A percentile compares a stretch with the other conserved stretches of the same genome.
phyloP scores from a whole-genome alignment of 1,139 yeast genomes.

The Trichomonascaceae sp. region DNA sequence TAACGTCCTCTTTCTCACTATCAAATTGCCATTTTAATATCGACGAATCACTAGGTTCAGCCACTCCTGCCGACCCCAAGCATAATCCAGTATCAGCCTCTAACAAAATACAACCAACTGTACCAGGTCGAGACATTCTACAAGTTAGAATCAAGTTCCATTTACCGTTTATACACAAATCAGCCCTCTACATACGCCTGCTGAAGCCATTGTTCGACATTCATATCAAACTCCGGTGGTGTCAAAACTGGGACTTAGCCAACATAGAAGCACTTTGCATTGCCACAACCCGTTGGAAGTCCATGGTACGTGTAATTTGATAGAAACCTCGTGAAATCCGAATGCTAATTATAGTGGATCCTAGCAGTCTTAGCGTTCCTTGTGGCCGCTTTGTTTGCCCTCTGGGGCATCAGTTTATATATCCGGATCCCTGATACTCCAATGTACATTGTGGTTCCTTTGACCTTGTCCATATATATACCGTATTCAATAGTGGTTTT shows the following conservation, averaged over 20 bases:
- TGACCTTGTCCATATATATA: slow-evolving; percentile 44
- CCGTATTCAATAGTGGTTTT: slow-evolving; percentile 52
- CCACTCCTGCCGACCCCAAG: slow-evolving; percentile 27
- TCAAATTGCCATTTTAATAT: slow-evolving; percentile 19
- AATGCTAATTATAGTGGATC: slow-evolving; percentile 22
- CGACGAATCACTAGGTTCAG: slow-evolving; percentile 26
- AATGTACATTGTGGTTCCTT: slow-evolving; percentile 35
- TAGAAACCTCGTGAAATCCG: not conserved
- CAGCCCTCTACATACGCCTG: slow-evolving; percentile 14
- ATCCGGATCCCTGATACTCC: slow-evolving; percentile 37
- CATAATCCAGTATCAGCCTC: slow-evolving; percentile 24
- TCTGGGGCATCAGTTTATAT: slow-evolving; percentile 33
- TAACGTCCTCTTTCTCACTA: slow-evolving; percentile 2
- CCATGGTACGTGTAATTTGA: not conserved
- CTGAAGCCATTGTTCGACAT: slow-evolving; percentile 23
- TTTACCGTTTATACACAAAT: no score
- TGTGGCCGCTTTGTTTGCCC: slow-evolving; percentile 31
- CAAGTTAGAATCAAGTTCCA: no score
- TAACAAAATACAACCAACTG: slow-evolving; percentile 24
- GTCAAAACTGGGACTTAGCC: slow-evolving; percentile 6
- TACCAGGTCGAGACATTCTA: slow-evolving; percentile 17
- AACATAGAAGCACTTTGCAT: not conserved
- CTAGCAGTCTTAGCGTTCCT: slow-evolving; percentile 32
- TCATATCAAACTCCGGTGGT: not conserved
- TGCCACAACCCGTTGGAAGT: slow-evolving; percentile 2